Conservation (phyloP, 2,329 filamentous ascomycete genomes). For the Cephalotrichum gorgonifer region DNA sequence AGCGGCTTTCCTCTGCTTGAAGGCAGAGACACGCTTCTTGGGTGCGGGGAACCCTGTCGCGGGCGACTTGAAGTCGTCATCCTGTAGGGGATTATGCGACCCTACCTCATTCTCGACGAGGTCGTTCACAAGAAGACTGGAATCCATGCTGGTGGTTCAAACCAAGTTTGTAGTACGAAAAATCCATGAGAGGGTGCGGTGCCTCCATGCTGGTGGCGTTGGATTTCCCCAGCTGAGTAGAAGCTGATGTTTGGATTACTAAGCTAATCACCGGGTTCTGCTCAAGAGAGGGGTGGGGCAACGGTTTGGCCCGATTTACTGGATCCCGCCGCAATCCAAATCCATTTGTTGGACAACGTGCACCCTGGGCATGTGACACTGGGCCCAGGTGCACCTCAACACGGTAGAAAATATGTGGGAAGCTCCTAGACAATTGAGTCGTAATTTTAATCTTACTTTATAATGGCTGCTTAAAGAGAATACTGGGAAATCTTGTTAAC, state of each 20-base stretch:
- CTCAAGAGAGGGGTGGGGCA: background rate
- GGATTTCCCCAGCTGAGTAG: background rate
- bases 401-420: no score
- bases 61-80: slow-evolving; percentile 39
- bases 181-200: no score
- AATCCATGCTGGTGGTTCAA: background rate
- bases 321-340: background rate
- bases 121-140: background rate
- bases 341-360: background rate
- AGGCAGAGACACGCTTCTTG: slow-evolving; percentile 68
- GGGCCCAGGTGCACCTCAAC: background rate
- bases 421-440: no score
- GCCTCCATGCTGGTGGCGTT: background rate
- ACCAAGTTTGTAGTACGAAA: background rate
- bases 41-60: slow-evolving; percentile 78
- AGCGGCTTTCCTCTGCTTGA: slow-evolving; percentile 55
- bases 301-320: background rate
- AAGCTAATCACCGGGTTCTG: background rate
- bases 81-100: slow-evolving; percentile 50
- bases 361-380: background rate
- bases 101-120: slow-evolving; percentile 2
- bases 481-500: no score
- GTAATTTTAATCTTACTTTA: no score
- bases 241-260: background rate
- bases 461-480: no score